phyloP scores from a whole-genome alignment of 2,329 filamentous ascomycete species.

The Zymoseptoria crescenta region DNA sequence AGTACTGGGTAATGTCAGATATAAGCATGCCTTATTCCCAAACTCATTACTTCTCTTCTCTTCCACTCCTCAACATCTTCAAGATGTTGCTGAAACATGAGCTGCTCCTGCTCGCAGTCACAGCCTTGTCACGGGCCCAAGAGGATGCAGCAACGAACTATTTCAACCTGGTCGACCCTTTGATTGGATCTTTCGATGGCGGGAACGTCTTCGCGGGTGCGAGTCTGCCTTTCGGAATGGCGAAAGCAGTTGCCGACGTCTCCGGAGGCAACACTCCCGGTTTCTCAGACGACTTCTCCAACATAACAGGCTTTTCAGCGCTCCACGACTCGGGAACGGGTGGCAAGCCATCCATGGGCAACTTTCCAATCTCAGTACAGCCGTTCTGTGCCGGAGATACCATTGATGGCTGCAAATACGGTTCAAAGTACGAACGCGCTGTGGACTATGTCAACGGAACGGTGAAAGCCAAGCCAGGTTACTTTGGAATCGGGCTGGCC shows the following conservation, averaged over 20 bases:
- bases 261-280: conserved; percentile 48
- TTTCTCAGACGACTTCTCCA: conserved; percentile 42
- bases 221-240: conserved; percentile 38
- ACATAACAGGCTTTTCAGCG: conserved; percentile 38
- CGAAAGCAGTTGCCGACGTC: conserved; percentile 40
- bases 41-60: neutral
- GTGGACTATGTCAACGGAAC: conserved; percentile 43
- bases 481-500: conserved; percentile 49
- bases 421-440: conserved; percentile 41
- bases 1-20: neutral
- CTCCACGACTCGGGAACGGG: conserved; percentile 47
- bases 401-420: conserved; percentile 40
- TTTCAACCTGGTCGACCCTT: conserved; percentile 31
- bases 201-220: conserved; percentile 36
- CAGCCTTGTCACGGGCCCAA: neutral
- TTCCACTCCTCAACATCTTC: neutral
- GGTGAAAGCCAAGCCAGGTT: conserved; percentile 48
- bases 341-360: conserved; percentile 22
- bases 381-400: conserved; percentile 18
- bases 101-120: neutral
- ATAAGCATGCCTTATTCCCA: neutral
- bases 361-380: conserved; percentile 22
- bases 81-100: neutral
- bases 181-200: conserved; percentile 36
- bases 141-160: conserved; percentile 2